Conservation (phyloP, 2,329 filamentous ascomycete species). For the Cladophialophora carrionii region DNA sequence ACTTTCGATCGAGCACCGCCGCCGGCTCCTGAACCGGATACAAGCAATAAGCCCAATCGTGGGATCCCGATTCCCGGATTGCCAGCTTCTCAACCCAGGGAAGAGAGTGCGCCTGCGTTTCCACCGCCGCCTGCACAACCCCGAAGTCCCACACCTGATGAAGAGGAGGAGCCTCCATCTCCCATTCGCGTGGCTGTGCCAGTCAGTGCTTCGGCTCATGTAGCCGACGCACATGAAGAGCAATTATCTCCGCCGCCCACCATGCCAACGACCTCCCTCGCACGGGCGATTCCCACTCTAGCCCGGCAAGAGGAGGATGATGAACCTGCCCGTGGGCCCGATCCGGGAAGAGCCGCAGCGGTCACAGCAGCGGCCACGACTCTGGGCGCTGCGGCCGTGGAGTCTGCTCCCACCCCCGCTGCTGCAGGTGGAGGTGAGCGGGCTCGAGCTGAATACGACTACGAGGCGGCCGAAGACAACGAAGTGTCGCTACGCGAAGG, state of each 20-base stretch:
- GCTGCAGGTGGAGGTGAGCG: conserved; percentile 61
- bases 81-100: conserved; percentile 61
- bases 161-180: conserved; percentile 54
- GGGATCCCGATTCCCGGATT: conserved; percentile 80
- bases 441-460: conserved; percentile 88
- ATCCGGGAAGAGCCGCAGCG: conserved; percentile 63
- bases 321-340: conserved; percentile 65
- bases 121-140: conserved; percentile 48
- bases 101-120: conserved; percentile 47
- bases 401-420: conserved; percentile 49
- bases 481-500: conserved; percentile 90
- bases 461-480: conserved; percentile 96
- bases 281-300: conserved; percentile 58
- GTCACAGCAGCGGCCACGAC: conserved; percentile 58
- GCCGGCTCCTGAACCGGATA: conserved; percentile 65
- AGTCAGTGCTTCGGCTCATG: conserved; percentile 60
- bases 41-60: conserved; percentile 69
- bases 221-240: conserved; percentile 51
- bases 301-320: conserved; percentile 61
- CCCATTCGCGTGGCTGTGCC: conserved; percentile 87
- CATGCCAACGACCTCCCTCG: conserved; percentile 67
- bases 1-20: conserved; percentile 48
- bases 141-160: conserved; percentile 51
- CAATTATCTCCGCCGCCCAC: conserved; percentile 46
- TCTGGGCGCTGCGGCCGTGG: conserved; percentile 51